phyloP scores from a whole-genome alignment of 306 rosid species.

The Lupinus albus region DNA sequence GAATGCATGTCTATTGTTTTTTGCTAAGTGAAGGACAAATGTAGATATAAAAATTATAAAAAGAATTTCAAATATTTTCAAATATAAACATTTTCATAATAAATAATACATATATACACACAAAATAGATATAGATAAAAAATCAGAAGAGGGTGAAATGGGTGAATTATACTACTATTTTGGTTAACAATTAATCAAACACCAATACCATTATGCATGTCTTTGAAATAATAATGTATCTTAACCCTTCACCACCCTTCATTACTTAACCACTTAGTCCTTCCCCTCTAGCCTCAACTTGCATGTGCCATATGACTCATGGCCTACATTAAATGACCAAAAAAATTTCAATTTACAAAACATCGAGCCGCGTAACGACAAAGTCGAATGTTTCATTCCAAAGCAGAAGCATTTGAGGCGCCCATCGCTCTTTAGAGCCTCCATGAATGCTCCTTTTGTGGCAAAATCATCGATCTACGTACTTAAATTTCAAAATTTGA shows the following conservation, averaged over 20 bases:
- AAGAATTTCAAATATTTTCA: too few relatives aligned
- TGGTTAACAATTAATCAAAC: too few relatives aligned
- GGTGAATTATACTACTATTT: not conserved
- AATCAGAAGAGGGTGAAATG: too few relatives aligned
- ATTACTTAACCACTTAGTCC: slow-evolving; percentile 28
- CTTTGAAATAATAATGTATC: not conserved
- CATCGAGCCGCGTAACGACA: slow-evolving; percentile 13
- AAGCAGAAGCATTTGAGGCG: slow-evolving; percentile 38
- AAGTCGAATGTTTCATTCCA: slow-evolving; percentile 30
- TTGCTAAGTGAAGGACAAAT: too few relatives aligned
- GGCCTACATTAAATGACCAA: slow-evolving; percentile 37
- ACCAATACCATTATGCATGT: slow-evolving; percentile 23
- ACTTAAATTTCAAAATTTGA: not conserved
- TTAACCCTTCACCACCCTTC: slow-evolving; percentile 30
- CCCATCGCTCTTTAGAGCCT: not conserved
- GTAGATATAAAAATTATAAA: too few relatives aligned
- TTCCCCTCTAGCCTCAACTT: slow-evolving; percentile 40
- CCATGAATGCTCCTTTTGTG: slow-evolving; percentile 14
- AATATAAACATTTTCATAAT: too few relatives aligned
- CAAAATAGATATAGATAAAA: too few relatives aligned
- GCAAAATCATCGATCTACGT: slow-evolving; percentile 21
- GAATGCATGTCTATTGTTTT: too few relatives aligned
- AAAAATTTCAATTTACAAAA: slow-evolving; percentile 42
- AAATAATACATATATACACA: too few relatives aligned
- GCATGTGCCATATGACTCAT: slow-evolving; percentile 26